These are phyloP conservation scores for Solanum ossicruentum DNA, from an alignment of 257 asterid genomes.

Conservation along the genomic window DNA sequence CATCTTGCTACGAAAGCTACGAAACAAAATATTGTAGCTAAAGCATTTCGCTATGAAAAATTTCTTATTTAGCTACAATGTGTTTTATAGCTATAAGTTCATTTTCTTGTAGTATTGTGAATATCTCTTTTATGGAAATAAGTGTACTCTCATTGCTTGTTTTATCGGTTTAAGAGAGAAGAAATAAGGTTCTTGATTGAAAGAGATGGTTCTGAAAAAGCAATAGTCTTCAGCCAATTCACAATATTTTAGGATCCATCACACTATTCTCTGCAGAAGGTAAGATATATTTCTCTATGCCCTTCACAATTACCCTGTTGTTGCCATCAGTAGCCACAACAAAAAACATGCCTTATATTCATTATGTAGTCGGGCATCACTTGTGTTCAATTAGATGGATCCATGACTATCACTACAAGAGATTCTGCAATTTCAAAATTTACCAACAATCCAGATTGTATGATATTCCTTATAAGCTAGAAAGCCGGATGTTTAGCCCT, in stretches of 20 bases:
- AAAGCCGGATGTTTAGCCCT: conserved; percentile 93
- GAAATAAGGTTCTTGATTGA: conserved; percentile 86
- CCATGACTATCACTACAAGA: conserved; percentile 66
- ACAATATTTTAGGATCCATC: conserved; percentile 78
- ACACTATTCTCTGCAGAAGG: conserved; percentile 70
- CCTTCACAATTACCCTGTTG: not conserved
- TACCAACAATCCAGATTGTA: conserved; percentile 62
- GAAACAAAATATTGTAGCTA: too few relatives aligned
- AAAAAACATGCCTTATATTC: not conserved
- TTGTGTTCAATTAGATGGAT: conserved; percentile 73
- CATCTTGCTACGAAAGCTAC: too few relatives aligned
- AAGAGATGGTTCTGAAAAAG: conserved; percentile 92
- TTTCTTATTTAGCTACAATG: too few relatives aligned
- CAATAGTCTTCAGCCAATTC: conserved; percentile 85
- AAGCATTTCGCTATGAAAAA: too few relatives aligned
- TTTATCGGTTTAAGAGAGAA: conserved; percentile 54
- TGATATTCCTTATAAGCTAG: conserved; percentile 76
- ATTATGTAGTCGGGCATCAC: conserved; percentile 50
- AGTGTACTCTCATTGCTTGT: not conserved
- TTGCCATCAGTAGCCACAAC: not conserved
- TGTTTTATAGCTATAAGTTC: too few relatives aligned
- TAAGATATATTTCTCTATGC: not conserved
- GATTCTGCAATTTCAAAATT: conserved; percentile 68
- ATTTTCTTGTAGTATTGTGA: too few relatives aligned
- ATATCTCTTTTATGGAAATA: too few relatives aligned